Percentiles rank a stretch among this genome's conserved stretches.
These are phyloP conservation scores for Dichotomocladium elegans DNA, from an alignment of 371 early-diverging fungal species.

Conservation along the genomic window DNA sequence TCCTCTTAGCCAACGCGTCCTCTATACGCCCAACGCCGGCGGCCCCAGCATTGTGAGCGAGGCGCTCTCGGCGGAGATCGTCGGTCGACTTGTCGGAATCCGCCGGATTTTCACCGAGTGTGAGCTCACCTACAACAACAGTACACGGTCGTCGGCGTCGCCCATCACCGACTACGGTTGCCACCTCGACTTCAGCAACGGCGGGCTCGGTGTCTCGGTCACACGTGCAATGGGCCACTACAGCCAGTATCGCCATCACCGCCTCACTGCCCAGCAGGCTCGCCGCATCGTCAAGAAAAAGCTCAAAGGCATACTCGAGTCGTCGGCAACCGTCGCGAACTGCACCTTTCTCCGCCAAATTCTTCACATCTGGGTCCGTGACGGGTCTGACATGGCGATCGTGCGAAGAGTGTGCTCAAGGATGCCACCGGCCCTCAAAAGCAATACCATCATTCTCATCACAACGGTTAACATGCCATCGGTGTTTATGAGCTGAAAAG, in stretches of 20 bases:
- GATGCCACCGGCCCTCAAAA: not conserved
- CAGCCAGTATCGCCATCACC: too few relatives aligned
- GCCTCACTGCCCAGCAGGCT: constrained; percentile 37
- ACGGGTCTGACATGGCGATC: constrained; percentile 28
- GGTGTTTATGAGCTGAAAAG: constrained; percentile 5
- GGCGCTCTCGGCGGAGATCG: constrained; percentile 49
- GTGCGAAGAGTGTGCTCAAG: constrained; percentile 14
- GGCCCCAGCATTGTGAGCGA: constrained; percentile 51
- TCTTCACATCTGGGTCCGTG: constrained; percentile 53
- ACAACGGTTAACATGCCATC: constrained; percentile 20
- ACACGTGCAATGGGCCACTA: constrained; percentile 47
- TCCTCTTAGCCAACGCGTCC: constrained; percentile 19
- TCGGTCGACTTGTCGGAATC: constrained; percentile 45
- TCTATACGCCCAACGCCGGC: constrained; percentile 47
- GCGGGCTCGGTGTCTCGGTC: constrained; percentile 50
- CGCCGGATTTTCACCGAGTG: constrained; percentile 48
- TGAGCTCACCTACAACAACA: constrained; percentile 39
- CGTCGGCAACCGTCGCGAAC: constrained; percentile 31
- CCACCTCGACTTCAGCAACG: constrained; percentile 11
- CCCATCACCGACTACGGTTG: constrained; percentile 57
- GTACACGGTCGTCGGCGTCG: constrained; percentile 30
- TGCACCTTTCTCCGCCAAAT: constrained; percentile 47
- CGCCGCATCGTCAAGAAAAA: constrained; percentile 40
- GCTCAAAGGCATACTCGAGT: constrained; percentile 33
- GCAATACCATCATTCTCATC: constrained; percentile 22